Evolutionary conservation across 2,329 filamentous ascomycete genomes (phyloP), one percentile per base, ranked within the genome.

Genomic region (Curvularia lunata): DNA sequence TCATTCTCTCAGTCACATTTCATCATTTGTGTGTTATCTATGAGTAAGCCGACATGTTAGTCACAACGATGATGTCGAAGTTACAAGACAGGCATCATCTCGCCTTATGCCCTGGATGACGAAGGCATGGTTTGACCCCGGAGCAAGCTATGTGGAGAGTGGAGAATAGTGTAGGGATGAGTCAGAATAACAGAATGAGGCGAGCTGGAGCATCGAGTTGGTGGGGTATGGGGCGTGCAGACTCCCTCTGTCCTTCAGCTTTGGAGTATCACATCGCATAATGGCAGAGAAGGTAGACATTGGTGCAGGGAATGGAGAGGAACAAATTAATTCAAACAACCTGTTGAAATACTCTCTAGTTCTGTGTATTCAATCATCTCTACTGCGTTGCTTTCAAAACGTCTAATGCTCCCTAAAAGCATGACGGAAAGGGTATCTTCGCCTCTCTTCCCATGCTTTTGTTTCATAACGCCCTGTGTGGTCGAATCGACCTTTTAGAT

Each of bases 351-450:
- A 27, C 42, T 45, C 23, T 45, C 42, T 18, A n/a, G 25, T 27
- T 30, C 10, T 45, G 25, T 54, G 18, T 32, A 54, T 49, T 40
- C 27, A 30, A 42, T 32, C 48, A 21, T 56, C n/a, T 59, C 56
- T 59, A 59, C 55, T 52, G 45, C 52, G 57, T 50, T 27, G 46
- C 46, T 34, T 16, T 48, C 46, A 38, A 34, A 18, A 21, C 30
- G 46, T 48, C 46, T 48, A 48, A 48, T 48, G 46, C 46, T 38
- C 43, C 37, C n/a, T 6, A n/a, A 37, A 54, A 49, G 50, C 55
- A 54, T 54, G 34, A 57, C 45, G 48, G 34, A 54, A 56, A 57
- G 57, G 57, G 57, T 59, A 59, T 59, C 52, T 56, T 41, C 46
- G 54, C 57, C 55, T 54, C 37, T 47, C 45, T 48, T 46, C 45